A percentile compares a stretch with the other conserved stretches of the same genome.
Conservation (phyloP, 2,329 filamentous ascomycete species). For the Diaporthe vaccinii region DNA sequence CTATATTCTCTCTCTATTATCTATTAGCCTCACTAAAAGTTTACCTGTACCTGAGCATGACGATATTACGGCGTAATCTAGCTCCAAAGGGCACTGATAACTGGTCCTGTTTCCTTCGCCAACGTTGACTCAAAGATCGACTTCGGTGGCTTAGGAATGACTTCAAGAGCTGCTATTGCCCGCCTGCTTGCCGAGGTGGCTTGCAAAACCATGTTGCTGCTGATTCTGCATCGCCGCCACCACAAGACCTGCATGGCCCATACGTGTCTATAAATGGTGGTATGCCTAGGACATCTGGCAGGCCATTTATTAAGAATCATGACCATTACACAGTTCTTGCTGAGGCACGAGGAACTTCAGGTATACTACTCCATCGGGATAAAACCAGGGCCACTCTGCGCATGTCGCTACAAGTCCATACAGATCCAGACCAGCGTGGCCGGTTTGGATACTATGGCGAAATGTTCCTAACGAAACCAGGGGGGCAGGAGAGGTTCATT, state of each 20-base stretch:
- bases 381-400: background rate
- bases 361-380: background rate
- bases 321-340: background rate
- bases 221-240: background rate
- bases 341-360: conserved; percentile 4
- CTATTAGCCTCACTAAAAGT: no score
- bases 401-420: background rate
- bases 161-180: conserved; percentile 5
- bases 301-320: background rate
- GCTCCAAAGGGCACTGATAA: background rate
- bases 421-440: background rate
- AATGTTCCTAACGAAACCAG: background rate
- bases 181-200: background rate
- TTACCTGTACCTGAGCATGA: background rate
- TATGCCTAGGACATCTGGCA: background rate
- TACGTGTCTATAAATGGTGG: background rate
- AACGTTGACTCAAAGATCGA: background rate
- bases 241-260: background rate
- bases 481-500: background rate
- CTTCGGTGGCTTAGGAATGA: background rate
- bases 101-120: background rate
- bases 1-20: background rate
- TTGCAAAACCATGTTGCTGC: background rate
- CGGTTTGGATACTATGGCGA: background rate
- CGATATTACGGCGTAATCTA: background rate